Evolutionary conservation across 352 stramenopile genomes (phyloP).

Genomic region (Pythium aquatile): DNA sequence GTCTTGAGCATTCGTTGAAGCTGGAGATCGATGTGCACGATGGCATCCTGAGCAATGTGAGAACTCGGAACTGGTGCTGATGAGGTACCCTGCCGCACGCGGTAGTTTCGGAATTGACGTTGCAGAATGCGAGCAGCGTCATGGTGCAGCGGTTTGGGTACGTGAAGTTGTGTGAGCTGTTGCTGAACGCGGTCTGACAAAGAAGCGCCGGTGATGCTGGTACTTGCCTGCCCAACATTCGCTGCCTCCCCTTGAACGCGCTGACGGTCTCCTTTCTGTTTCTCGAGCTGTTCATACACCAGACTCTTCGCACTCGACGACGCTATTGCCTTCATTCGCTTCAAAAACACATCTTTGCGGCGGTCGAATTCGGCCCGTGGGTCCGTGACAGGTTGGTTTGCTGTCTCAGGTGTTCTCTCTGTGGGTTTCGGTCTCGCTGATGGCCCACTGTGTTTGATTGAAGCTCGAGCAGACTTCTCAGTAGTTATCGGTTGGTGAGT

Average conservation of each 20-base stretch:
- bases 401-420: background rate
- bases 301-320: constrained; percentile 62
- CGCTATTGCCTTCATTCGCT: constrained; percentile 76
- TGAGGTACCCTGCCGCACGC: constrained; percentile 1
- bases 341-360: constrained; percentile 64
- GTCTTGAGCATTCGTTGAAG: constrained; percentile 40
- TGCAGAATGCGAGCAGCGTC: constrained; percentile 33
- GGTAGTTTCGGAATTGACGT: constrained; percentile 24
- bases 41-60: background rate
- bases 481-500: background rate
- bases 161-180: constrained; percentile 34
- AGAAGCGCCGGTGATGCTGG: constrained; percentile 18
- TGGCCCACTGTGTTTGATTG: background rate
- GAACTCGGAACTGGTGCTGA: background rate
- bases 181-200: constrained; percentile 6
- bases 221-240: background rate
- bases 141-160: constrained; percentile 37
- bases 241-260: background rate
- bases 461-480: background rate
- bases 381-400: constrained; percentile 1
- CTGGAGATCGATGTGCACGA: constrained; percentile 29
- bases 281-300: constrained; percentile 72
- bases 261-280: constrained; percentile 38
- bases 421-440: background rate
- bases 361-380: constrained; percentile 54